Conservation (phyloP, 106 monocot species). For the Allium fistulosum region DNA sequence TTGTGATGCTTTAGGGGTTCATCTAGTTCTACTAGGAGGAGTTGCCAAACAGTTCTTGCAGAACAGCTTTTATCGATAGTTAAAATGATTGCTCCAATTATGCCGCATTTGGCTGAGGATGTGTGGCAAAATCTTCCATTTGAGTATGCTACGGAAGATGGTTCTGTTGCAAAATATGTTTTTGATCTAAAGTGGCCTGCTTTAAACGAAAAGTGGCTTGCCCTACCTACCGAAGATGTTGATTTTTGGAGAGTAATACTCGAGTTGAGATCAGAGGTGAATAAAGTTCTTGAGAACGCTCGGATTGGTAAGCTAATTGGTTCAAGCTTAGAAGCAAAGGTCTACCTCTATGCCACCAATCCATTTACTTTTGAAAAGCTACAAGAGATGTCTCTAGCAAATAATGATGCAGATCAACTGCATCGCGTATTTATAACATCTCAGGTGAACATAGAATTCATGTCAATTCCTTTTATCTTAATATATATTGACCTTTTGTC, state of each 20-base stretch:
- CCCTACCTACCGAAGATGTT: constrained; percentile 47
- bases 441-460: constrained; percentile 37
- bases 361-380: constrained; percentile 31
- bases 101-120: constrained; percentile 92
- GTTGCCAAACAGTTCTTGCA: constrained; percentile 90
- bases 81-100: constrained; percentile 78
- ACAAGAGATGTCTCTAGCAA: constrained; percentile 39
- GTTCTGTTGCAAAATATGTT: constrained; percentile 56
- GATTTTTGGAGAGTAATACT: constrained; percentile 73
- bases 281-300: constrained; percentile 90
- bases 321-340: constrained; percentile 94
- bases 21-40: constrained; percentile 69
- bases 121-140: constrained; percentile 97
- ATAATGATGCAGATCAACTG: constrained; percentile 73
- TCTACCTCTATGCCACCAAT: constrained; percentile 54
- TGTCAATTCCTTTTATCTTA: no score
- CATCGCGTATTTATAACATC: constrained; percentile 92
- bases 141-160: constrained; percentile 46
- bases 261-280: constrained; percentile 91
- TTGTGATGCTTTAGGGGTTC: constrained; percentile 42
- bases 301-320: constrained; percentile 85
- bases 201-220: constrained; percentile 55
- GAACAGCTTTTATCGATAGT: constrained; percentile 75
- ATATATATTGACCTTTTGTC: no score
- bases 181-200: constrained; percentile 84